These are phyloP conservation scores for Aspergillus steynii DNA, from an alignment of 495 filamentous ascomycete species.

Conservation along the genomic window DNA sequence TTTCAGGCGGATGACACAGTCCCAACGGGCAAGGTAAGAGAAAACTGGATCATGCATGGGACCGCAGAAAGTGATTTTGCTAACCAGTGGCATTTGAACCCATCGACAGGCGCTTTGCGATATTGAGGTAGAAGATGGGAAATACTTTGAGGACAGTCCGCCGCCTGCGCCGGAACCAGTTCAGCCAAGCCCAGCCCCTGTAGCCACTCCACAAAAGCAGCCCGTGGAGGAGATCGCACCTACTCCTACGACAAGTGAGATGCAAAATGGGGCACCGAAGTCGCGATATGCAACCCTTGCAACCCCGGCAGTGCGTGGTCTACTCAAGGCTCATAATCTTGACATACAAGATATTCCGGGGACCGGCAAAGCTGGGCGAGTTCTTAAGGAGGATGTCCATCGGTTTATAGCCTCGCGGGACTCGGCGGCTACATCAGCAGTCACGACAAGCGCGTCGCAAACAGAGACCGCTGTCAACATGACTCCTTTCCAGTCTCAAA, in stretches of 20 bases:
- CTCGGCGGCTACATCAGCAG: conserved; percentile 13
- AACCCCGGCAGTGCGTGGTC: conserved; percentile 88
- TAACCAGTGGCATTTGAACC: conserved; percentile 10
- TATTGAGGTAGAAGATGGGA: conserved; percentile 59
- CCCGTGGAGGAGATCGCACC: conserved; percentile 20
- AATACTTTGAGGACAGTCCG: conserved; percentile 56
- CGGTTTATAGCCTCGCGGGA: conserved; percentile 54
- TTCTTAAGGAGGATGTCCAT: conserved; percentile 92
- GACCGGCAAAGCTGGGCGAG: conserved; percentile 88
- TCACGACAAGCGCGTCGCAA: conserved; percentile 37
- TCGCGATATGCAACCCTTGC: conserved; percentile 70
- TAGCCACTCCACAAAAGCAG: conserved; percentile 19
- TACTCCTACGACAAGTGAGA: conserved; percentile 10
- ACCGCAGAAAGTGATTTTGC: not conserved
- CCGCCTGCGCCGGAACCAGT: conserved; percentile 33
- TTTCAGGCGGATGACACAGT: conserved; percentile 97
- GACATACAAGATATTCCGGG: conserved; percentile 76
- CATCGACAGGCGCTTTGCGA: conserved; percentile 48
- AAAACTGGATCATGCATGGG: not conserved
- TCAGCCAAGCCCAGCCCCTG: conserved; percentile 19
- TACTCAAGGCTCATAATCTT: conserved; percentile 74
- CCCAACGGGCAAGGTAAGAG: conserved; percentile 72
- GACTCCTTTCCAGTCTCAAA: conserved; percentile 78
- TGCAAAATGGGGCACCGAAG: conserved; percentile 14
- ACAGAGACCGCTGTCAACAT: conserved; percentile 66